phyloP scores from a whole-genome alignment of 352 stramenopile species.

The Thraustotheca clavata region DNA sequence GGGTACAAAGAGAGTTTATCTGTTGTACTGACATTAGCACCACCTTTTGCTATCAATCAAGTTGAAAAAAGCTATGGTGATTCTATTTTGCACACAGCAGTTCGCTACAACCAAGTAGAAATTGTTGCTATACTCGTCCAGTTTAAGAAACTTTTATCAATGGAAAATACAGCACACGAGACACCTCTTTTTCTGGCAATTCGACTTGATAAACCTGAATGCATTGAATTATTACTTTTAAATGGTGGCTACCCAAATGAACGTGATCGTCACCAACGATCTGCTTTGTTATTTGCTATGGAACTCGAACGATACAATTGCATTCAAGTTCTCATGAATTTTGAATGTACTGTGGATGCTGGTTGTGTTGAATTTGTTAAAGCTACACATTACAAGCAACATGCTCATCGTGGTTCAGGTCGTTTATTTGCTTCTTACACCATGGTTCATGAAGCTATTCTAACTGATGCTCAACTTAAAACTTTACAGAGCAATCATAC shows the following conservation, averaged over 20 bases:
- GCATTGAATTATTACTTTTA: background rate
- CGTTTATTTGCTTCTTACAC: background rate
- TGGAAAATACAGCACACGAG: background rate
- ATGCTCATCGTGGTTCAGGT: background rate
- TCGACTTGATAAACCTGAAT: background rate
- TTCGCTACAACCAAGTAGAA: background rate
- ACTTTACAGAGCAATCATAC: background rate
- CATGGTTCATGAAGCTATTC: background rate
- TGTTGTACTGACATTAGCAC: background rate
- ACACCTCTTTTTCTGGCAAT: constrained; percentile 20
- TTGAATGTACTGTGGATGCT: constrained; percentile 1
- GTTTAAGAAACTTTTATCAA: constrained; percentile 1
- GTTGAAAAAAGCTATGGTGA: constrained; percentile 4
- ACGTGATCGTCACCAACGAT: constrained; percentile 7
- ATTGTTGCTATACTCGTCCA: background rate
- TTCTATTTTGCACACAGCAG: background rate
- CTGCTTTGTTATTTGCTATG: background rate
- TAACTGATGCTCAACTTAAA: background rate
- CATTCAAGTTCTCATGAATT: background rate
- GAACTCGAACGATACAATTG: background rate
- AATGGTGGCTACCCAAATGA: constrained; percentile 16
- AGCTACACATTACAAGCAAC: background rate
- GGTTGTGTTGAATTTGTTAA: constrained; percentile 7
- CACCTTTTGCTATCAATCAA: background rate
- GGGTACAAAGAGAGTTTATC: background rate